Evolutionary conservation across 1,139 yeast genomes (phyloP).

Genomic region (Saccharomyces uvarum): DNA sequence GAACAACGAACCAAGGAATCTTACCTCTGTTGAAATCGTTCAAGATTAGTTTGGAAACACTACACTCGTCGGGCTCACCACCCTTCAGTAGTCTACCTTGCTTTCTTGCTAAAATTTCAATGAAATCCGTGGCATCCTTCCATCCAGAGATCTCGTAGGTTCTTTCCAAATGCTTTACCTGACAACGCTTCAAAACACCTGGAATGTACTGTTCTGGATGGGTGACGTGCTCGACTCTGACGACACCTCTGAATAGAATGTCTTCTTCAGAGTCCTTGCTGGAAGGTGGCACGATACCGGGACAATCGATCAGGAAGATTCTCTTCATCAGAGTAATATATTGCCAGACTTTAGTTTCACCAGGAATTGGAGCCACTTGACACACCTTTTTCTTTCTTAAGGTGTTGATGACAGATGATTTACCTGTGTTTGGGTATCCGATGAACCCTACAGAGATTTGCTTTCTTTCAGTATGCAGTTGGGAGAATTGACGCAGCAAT

Average conservation of each 20-base stretch:
- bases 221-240: constrained; percentile 92
- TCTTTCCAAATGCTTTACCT: constrained; percentile 84
- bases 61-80: constrained; percentile 94
- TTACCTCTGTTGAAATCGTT: constrained; percentile 95
- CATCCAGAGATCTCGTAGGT: constrained; percentile 93
- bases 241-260: constrained; percentile 91
- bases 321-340: constrained; percentile 94
- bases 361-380: constrained; percentile 96
- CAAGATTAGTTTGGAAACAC: constrained; percentile 82
- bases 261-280: constrained; percentile 86
- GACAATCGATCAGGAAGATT: constrained; percentile 92
- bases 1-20: constrained; percentile 95
- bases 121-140: constrained; percentile 74
- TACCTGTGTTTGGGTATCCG: constrained; percentile 97
- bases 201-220: constrained; percentile 94
- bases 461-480: constrained; percentile 84
- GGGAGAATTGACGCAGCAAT: constrained; percentile 83
- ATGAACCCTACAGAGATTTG: constrained; percentile 95
- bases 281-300: constrained; percentile 97
- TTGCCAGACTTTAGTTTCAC: constrained; percentile 99
- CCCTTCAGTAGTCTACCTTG: constrained; percentile 90
- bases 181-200: constrained; percentile 76
- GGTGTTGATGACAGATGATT: constrained; percentile 91
- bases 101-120: constrained; percentile 85
- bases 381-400: constrained; percentile 92